These are phyloP conservation scores for Pichia pseudocactophila DNA, from an alignment of 805 yeast genomes.

Conservation along the genomic window DNA sequence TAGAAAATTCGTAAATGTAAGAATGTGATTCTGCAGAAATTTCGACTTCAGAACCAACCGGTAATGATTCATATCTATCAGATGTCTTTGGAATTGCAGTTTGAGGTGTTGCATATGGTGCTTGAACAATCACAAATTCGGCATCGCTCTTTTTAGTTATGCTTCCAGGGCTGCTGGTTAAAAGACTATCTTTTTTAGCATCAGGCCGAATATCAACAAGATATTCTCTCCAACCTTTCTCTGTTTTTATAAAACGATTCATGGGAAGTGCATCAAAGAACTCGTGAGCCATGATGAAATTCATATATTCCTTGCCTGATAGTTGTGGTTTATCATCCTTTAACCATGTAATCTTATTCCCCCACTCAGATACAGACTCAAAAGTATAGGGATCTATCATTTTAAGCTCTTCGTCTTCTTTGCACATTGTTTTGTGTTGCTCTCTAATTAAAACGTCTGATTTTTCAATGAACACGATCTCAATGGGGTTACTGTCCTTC, in stretches of 20 bases:
- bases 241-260: slow-evolving; percentile 52
- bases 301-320: slow-evolving; percentile 29
- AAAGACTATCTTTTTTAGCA: slow-evolving; percentile 6
- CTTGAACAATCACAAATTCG: slow-evolving; percentile 47
- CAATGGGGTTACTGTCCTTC: slow-evolving; percentile 28
- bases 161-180: slow-evolving; percentile 18
- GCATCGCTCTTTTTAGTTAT: slow-evolving; percentile 10
- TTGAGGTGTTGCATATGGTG: slow-evolving; percentile 54
- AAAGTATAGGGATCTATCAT: slow-evolving; percentile 27
- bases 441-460: slow-evolving; percentile 51
- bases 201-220: slow-evolving; percentile 46
- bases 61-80: slow-evolving; percentile 43
- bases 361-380: slow-evolving; percentile 40
- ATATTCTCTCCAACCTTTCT: slow-evolving; percentile 71
- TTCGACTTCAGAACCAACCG: slow-evolving; percentile 54
- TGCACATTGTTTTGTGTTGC: slow-evolving; percentile 47
- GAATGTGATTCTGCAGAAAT: slow-evolving; percentile 66
- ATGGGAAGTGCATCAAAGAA: slow-evolving; percentile 84
- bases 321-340: slow-evolving; percentile 44
- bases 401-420: slow-evolving; percentile 12
- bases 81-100: slow-evolving; percentile 46
- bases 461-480: slow-evolving; percentile 59
- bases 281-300: slow-evolving; percentile 73
- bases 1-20: slow-evolving; percentile 44
- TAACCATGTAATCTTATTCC: slow-evolving; percentile 47